Conservation (phyloP, 208 protist species). For the Angomonas deanei region DNA sequence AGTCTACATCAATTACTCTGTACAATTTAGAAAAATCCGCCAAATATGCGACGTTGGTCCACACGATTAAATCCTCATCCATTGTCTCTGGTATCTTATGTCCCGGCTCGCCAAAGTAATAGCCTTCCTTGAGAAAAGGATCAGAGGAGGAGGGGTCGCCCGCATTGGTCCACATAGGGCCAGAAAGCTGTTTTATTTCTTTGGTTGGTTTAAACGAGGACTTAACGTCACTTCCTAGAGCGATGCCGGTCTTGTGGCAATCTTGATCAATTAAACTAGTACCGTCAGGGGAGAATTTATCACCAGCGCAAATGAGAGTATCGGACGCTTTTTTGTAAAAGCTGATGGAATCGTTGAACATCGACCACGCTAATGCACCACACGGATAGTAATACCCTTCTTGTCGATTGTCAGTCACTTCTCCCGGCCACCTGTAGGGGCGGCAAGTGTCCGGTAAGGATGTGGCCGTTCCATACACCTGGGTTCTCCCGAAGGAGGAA, state of each 20-base stretch:
- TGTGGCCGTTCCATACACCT: conserved; percentile 41
- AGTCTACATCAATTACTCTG: conserved; percentile 76
- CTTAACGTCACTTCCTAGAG: conserved; percentile 83
- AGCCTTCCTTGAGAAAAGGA: conserved; percentile 64
- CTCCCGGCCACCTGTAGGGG: conserved; percentile 65
- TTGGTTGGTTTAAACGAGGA: conserved; percentile 72
- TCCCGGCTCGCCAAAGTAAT: conserved; percentile 73
- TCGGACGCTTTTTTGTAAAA: conserved; percentile 42
- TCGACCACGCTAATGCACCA: conserved; percentile 93
- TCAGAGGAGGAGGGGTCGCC: conserved; percentile 38
- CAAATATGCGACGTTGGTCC: conserved; percentile 93
- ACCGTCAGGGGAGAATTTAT: conserved; percentile 37
- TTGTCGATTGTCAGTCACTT: conserved; percentile 19
- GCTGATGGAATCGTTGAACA: conserved; percentile 96
- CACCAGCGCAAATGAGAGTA: conserved; percentile 76
- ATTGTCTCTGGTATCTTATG: conserved; percentile 68
- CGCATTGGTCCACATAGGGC: conserved; percentile 30
- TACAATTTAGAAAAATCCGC: conserved; percentile 96
- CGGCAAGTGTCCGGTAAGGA: conserved; percentile 19
- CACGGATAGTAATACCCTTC: conserved; percentile 90
- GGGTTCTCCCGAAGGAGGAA: conserved; percentile 43
- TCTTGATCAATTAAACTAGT: conserved; percentile 26
- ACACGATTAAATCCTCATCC: conserved; percentile 98
- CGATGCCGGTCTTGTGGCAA: conserved; percentile 91
- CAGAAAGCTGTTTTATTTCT: conserved; percentile 7